Evolutionary conservation across 1,139 yeast species (phyloP), one percentile per base, ranked within the genome.

Genomic region (Pichia sp.): DNA sequence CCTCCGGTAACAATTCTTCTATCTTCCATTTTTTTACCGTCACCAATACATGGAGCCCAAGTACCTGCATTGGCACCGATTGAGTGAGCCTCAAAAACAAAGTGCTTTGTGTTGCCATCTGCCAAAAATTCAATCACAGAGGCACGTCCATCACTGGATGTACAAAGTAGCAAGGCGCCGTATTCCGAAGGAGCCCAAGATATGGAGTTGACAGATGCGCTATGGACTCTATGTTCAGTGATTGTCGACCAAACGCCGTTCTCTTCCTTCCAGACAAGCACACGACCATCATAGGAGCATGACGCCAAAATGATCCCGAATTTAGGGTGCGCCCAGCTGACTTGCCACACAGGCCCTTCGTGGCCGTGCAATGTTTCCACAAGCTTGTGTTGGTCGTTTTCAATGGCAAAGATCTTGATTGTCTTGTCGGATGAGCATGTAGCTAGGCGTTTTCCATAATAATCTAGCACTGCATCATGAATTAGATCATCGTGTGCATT

Each of bases 341-440:
- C 95, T 73, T 93, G 97, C 99, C 99, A 95, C 50, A 95, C 97
- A 10, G 99, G 98, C 23, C 99, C 99, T 61, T 90, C 97, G 70
- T 93, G 99, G 34, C 96, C 82, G 67, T 80, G 73, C 62, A 93
- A 76, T 1, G 98, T 90, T 62, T 90, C 96, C 36, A 85, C 77
- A 53, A 90, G 76, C 68, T 80, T 84, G 70, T 87, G 88, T 65
- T 78, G 81, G 54, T 90, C 96, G 50, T 93, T 90, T 54, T 90
- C 96, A 53, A 92, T 84, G 63, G 92, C 97, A 68, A 90, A 93
- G 61, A 93, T 84, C 73, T 90, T 90, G 74, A 93, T 88, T 36
- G 96, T 88, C 69, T 90, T 90, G 74, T 93, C 99, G 5, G 96
- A 87, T 8, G 97, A 90, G 68, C 97, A 88, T 3, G 99, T 92